Percentiles rank a stretch among this genome's conserved stretches.
These are phyloP conservation scores for Harringtonia aguacate DNA, from an alignment of 2,329 filamentous ascomycete species.

Conservation along the genomic window DNA sequence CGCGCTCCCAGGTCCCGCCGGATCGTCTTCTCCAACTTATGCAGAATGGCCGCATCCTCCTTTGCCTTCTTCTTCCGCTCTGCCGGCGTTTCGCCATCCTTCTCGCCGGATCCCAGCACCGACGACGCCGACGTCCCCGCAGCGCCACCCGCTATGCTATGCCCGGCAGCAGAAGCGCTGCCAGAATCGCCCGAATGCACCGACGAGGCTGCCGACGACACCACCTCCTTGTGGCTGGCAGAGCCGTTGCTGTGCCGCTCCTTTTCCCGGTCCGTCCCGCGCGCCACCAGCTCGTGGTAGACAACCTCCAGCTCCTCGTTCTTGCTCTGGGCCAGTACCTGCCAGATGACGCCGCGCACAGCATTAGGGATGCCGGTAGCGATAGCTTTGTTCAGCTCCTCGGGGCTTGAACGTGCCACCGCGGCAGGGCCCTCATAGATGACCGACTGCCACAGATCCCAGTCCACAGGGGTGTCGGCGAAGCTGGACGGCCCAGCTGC, in stretches of 20 bases:
- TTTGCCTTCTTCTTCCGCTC: slow-evolving; percentile 71
- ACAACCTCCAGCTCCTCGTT: slow-evolving; percentile 78
- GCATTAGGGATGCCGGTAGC: slow-evolving; percentile 88
- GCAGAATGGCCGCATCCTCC: slow-evolving; percentile 61
- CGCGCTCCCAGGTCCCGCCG: slow-evolving; percentile 81
- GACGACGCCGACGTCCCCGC: background rate
- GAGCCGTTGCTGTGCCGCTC: slow-evolving; percentile 46
- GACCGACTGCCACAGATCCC: slow-evolving; percentile 95
- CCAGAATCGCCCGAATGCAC: slow-evolving; percentile 68
- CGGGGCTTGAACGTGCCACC: slow-evolving; percentile 75
- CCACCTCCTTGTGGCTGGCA: slow-evolving; percentile 50
- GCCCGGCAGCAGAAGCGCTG: slow-evolving; percentile 16
- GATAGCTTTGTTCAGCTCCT: slow-evolving; percentile 84
- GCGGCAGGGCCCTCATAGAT: slow-evolving; percentile 90
- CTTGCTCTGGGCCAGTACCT: slow-evolving; percentile 91
- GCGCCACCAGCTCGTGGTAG: slow-evolving; percentile 71
- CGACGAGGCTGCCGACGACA: slow-evolving; percentile 73
- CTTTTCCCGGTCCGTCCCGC: slow-evolving; percentile 73
- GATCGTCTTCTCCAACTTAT: slow-evolving; percentile 85
- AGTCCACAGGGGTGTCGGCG: slow-evolving; percentile 66
- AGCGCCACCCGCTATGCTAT: background rate
- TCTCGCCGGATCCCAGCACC: slow-evolving; percentile 38
- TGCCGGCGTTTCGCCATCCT: slow-evolving; percentile 52
- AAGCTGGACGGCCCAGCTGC: slow-evolving; percentile 63
- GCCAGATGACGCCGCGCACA: slow-evolving; percentile 97